phyloP scores from a whole-genome alignment of 352 stramenopile genomes.

The Elongisporangium prolatum region DNA sequence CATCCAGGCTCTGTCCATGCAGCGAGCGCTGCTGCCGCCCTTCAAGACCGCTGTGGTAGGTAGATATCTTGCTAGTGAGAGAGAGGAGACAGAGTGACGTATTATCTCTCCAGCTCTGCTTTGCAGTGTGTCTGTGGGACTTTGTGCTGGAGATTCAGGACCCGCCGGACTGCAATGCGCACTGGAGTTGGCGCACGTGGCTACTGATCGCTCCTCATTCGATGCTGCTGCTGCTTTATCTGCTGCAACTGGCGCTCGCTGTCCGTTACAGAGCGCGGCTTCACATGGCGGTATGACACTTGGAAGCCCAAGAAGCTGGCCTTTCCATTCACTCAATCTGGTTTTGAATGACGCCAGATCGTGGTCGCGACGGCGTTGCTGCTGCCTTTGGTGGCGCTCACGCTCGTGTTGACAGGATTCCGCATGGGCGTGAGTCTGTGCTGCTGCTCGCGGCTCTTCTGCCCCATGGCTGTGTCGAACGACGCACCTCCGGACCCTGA shows the following conservation, averaged over 20 bases:
- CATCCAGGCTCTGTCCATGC: not conserved
- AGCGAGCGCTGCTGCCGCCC: not conserved
- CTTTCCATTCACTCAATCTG: not conserved
- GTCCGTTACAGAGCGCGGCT: not conserved
- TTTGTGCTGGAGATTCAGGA: not conserved
- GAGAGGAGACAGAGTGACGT: not conserved
- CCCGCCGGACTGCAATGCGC: not conserved
- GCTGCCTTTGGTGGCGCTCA: not conserved
- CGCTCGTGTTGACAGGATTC: slow-evolving; percentile 8
- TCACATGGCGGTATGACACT: not conserved
- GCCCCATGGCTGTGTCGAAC: slow-evolving; percentile 13
- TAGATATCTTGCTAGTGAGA: not conserved
- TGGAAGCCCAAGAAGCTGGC: not conserved
- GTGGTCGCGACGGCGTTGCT: not conserved
- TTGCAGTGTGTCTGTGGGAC: not conserved
- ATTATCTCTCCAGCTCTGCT: not conserved
- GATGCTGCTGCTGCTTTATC: not conserved
- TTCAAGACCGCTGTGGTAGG: not conserved
- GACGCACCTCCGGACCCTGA: slow-evolving; percentile 11
- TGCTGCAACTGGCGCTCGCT: not conserved
- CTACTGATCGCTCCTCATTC: not conserved
- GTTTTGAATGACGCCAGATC: not conserved
- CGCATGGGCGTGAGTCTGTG: slow-evolving; percentile 24
- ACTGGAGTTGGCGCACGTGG: not conserved
- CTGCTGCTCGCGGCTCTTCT: slow-evolving; percentile 28